Evolutionary conservation across 2,329 filamentous ascomycete species (phyloP).

Genomic region (Ilyonectria sp.): DNA sequence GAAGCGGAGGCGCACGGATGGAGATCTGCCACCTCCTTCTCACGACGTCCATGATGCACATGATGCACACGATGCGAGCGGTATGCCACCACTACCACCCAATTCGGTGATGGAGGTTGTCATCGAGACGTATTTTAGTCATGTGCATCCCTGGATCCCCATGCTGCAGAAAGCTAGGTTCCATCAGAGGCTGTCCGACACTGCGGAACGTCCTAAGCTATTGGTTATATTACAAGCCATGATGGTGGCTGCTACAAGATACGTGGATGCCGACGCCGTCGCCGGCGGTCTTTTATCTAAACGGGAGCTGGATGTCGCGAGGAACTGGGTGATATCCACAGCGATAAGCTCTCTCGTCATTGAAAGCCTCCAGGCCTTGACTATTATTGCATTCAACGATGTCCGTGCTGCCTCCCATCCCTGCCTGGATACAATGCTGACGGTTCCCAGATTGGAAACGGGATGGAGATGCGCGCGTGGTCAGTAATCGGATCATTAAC

Average conservation of each 20-base stretch:
- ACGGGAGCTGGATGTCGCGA: slow-evolving; percentile 5
- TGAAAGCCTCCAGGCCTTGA: slow-evolving; percentile 55
- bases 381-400: slow-evolving; percentile 56
- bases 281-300: not conserved
- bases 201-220: slow-evolving; percentile 43
- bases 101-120: slow-evolving; percentile 40
- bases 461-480: slow-evolving; percentile 11
- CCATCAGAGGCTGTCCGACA: slow-evolving; percentile 41
- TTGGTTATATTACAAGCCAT: slow-evolving; percentile 55
- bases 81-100: not conserved
- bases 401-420: slow-evolving; percentile 46
- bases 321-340: slow-evolving; percentile 36
- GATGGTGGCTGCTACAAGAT: slow-evolving; percentile 43
- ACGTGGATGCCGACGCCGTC: slow-evolving; percentile 45
- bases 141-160: slow-evolving; percentile 58
- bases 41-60: not conserved
- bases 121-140: slow-evolving; percentile 53
- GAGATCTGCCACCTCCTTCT: not conserved
- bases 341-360: slow-evolving; percentile 53
- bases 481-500: slow-evolving; percentile 43
- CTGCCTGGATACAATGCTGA: slow-evolving; percentile 24
- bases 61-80: not conserved
- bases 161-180: slow-evolving; percentile 53
- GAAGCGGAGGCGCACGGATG: slow-evolving; percentile 12
- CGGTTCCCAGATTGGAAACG: slow-evolving; percentile 46